phyloP scores from a whole-genome alignment of 192 early-diverging fungal genomes.

The Rhizoclosmatium sp. region DNA sequence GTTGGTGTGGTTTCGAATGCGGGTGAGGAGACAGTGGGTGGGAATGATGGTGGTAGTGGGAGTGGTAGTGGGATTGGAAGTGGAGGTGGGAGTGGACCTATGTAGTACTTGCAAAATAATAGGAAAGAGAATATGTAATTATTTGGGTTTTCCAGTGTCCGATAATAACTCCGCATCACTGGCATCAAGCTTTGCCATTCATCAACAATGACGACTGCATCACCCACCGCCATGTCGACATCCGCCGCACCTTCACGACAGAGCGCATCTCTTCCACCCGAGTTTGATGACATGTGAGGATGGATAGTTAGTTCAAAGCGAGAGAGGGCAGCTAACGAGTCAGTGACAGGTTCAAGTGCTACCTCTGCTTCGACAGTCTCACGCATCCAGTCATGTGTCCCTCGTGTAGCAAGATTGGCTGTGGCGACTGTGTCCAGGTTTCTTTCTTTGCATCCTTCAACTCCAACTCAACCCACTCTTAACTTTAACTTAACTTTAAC shows the following conservation, averaged over 20 bases:
- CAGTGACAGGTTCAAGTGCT: slow-evolving; percentile 53
- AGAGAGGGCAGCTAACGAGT: neutral
- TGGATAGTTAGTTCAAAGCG: neutral
- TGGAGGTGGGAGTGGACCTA: no score
- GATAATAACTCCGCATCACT: no score
- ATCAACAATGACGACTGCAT: no score
- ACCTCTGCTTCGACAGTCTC: slow-evolving; percentile 58
- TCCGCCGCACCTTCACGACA: neutral
- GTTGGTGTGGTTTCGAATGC: no score
- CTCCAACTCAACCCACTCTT: neutral
- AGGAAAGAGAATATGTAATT: no score
- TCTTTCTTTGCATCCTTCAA: neutral
- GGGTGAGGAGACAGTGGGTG: no score
- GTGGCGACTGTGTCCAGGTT: slow-evolving; percentile 55
- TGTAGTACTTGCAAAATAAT: no score
- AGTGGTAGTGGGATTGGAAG: no score
- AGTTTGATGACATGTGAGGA: slow-evolving; percentile 20
- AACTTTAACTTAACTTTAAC: neutral
- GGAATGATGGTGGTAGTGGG: no score
- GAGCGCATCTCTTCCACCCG: slow-evolving; percentile 13
- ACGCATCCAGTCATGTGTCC: slow-evolving; percentile 55
- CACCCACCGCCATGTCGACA: no score
- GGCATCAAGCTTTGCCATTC: no score
- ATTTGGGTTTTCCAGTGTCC: no score
- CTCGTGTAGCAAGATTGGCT: slow-evolving; percentile 55